Conservation (phyloP, 164 flowering plant genomes). For the Vitis rotundifolia region DNA sequence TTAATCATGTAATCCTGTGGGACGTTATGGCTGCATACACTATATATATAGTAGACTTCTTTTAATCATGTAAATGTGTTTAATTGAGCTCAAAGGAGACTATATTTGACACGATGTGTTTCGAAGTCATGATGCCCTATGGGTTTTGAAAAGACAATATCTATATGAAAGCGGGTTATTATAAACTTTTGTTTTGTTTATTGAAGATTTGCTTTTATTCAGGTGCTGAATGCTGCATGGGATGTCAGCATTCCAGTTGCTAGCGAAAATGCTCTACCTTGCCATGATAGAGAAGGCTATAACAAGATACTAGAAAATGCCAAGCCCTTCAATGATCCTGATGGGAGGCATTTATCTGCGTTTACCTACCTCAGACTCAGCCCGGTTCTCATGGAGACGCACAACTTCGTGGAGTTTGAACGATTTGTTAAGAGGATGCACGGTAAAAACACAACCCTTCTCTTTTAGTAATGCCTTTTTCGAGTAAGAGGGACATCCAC, state of each 20-base stretch:
- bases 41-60: no score
- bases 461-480: no score
- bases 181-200: no score
- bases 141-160: no score
- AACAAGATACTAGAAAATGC: constrained; percentile 78
- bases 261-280: constrained; percentile 78
- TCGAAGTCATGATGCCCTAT: no score
- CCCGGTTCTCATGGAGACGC: constrained; percentile 60
- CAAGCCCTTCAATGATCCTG: constrained; percentile 82
- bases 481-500: no score
- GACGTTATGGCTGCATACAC: no score
- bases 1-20: no score
- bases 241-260: constrained; percentile 65
- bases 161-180: no score
- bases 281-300: constrained; percentile 73
- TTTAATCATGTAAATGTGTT: no score
- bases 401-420: constrained; percentile 74
- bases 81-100: no score
- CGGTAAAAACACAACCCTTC: constrained; percentile 41
- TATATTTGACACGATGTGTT: no score
- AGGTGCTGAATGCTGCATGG: constrained; percentile 98
- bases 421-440: constrained; percentile 90
- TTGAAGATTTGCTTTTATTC: neutral
- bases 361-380: constrained; percentile 80
- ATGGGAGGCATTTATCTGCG: constrained; percentile 73